Conservation (phyloP, 2,329 filamentous ascomycete species). For the Pseudovirgaria hyperparasitica region DNA sequence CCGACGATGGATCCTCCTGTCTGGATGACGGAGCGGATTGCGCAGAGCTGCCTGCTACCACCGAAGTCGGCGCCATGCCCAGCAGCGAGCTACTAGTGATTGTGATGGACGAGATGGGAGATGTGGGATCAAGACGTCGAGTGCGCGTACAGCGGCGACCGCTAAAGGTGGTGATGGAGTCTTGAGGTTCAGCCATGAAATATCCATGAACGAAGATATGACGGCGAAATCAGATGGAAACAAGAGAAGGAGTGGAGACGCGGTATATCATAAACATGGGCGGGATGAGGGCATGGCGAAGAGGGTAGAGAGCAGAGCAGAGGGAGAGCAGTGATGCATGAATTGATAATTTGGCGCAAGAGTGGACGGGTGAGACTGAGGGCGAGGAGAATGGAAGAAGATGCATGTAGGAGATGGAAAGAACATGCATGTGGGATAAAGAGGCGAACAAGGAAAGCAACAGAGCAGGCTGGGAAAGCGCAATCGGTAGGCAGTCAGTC, state of each 20-base stretch:
- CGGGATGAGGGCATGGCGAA: constrained; percentile 24
- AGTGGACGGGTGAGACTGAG: no score
- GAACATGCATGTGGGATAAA: constrained; percentile 9
- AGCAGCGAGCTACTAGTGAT: no score
- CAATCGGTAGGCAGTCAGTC: no score
- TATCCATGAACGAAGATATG: constrained; percentile 19
- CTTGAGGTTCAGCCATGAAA: constrained; percentile 26
- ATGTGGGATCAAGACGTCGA: constrained; percentile 15
- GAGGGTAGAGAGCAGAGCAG: constrained; percentile 12
- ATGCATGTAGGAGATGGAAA: neutral
- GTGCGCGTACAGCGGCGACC: constrained; percentile 27
- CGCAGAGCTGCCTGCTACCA: no score
- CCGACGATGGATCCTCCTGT: no score
- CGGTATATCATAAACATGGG: constrained; percentile 16
- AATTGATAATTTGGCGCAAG: no score
- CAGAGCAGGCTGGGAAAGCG: neutral
- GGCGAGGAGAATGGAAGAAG: neutral
- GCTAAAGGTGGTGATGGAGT: constrained; percentile 23
- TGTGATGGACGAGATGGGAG: constrained; percentile 12
- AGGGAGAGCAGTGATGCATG: constrained; percentile 9
- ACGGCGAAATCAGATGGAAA: constrained; percentile 15
- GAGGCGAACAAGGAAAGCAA: neutral
- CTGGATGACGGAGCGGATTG: constrained; percentile 8
- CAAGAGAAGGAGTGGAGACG: constrained; percentile 14
- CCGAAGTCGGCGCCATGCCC: no score